phyloP scores from a whole-genome alignment of 1,284 basidiomycete species.

The Malassezia psittaci region DNA sequence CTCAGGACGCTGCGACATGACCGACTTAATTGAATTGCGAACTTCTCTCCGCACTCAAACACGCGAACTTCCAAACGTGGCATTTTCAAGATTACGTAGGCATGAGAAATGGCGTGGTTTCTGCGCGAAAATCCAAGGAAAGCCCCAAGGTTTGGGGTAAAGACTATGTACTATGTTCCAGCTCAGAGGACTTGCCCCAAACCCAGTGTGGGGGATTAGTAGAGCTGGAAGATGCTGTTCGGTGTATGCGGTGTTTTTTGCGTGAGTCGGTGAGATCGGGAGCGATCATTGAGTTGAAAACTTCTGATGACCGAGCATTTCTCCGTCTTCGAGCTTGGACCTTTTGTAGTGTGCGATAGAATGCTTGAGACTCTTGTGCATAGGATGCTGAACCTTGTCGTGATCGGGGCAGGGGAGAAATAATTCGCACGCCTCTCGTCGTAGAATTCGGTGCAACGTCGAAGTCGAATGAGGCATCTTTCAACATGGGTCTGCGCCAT shows the following conservation, averaged over 20 bases:
- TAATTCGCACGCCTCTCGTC: neutral
- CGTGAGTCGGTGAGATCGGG: neutral
- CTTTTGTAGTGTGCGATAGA: conserved; percentile 20
- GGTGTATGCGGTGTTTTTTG: neutral
- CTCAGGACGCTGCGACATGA: conserved; percentile 57
- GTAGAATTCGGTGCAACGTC: no score
- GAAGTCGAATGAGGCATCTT: neutral
- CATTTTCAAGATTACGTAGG: neutral
- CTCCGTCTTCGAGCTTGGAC: conserved; percentile 12
- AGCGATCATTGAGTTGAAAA: neutral
- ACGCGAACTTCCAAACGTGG: neutral
- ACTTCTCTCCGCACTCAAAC: neutral
- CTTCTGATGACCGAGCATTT: no score
- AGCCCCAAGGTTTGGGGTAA: no score
- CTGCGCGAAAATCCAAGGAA: no score
- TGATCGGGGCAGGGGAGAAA: neutral
- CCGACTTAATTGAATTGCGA: conserved; percentile 1
- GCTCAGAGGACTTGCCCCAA: neutral
- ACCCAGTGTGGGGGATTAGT: neutral
- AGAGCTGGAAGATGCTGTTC: no score
- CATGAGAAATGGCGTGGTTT: conserved; percentile 8
- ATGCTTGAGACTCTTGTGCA: conserved; percentile 23
- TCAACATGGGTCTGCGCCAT: no score
- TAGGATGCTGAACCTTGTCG: conserved; percentile 3
- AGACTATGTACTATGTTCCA: no score